These are phyloP conservation scores for Plicaturopsis crispa DNA, from an alignment of 768 basidiomycete genomes.

Conservation along the genomic window DNA sequence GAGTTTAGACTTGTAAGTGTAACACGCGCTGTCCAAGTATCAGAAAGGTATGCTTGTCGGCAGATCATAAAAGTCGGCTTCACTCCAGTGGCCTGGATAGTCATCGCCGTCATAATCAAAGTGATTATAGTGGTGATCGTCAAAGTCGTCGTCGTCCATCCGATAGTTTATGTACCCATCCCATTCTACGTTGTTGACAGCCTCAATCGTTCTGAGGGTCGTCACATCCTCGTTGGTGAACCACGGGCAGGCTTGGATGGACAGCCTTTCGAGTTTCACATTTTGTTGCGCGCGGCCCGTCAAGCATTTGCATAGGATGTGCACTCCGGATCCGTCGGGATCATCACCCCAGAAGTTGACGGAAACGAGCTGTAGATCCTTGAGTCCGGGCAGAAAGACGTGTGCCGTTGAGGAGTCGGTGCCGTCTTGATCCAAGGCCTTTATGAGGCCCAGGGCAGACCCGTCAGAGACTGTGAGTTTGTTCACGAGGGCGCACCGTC, in stretches of 20 bases:
- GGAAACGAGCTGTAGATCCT: conserved; percentile 2
- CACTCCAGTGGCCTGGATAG: too few species aligned
- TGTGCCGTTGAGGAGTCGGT: background rate
- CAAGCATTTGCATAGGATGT: conserved; percentile 16
- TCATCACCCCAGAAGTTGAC: conserved; percentile 7
- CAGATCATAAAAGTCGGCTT: too few species aligned
- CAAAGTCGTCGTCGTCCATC: conserved; percentile 13
- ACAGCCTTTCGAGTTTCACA: conserved; percentile 19
- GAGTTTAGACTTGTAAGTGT: too few species aligned
- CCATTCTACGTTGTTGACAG: conserved; percentile 27
- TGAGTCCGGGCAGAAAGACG: conserved; percentile 5
- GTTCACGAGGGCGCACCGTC: conserved; percentile 17
- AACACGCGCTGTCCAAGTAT: too few species aligned
- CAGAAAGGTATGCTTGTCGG: too few species aligned
- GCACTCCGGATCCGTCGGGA: background rate
- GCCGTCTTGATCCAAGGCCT: conserved; percentile 11
- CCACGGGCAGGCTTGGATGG: conserved; percentile 19
- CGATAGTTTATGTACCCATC: conserved; percentile 21
- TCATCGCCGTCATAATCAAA: too few species aligned
- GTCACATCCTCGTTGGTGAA: conserved; percentile 15
- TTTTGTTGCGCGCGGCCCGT: conserved; percentile 24
- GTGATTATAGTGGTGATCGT: conserved; percentile 25
- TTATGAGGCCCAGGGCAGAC: conserved; percentile 15
- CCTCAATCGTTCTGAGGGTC: conserved; percentile 15
- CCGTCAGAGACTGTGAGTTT: conserved; percentile 16